These are phyloP conservation scores for Ascoidea rubescens DNA, from an alignment of 805 yeast species.

Conservation along the genomic window DNA sequence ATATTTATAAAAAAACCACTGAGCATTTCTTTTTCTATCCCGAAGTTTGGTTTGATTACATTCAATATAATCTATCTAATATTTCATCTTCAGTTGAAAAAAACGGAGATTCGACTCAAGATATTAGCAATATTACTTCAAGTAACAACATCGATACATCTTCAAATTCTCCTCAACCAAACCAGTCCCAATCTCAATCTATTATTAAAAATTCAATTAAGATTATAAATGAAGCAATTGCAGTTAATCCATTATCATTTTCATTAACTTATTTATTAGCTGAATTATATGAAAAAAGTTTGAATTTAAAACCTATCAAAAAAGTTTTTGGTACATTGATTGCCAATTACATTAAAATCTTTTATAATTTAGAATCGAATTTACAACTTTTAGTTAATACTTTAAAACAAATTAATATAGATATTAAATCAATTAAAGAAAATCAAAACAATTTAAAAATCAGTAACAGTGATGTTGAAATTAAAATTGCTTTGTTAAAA, in stretches of 20 bases:
- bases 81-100: not conserved
- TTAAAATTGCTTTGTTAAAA: constrained; percentile 4
- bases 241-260: constrained; percentile 57
- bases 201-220: constrained; percentile 17
- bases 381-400: not conserved
- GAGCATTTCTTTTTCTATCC: constrained; percentile 50
- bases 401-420: not conserved
- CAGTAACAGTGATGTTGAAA: constrained; percentile 5
- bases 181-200: constrained; percentile 7
- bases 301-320: constrained; percentile 34
- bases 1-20: constrained; percentile 60
- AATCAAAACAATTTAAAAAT: not conserved
- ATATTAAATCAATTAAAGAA: not conserved
- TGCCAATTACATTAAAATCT: constrained; percentile 22
- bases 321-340: constrained; percentile 37
- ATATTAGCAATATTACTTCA: constrained; percentile 13
- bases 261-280: constrained; percentile 53
- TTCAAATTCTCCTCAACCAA: constrained; percentile 12
- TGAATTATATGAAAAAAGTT: constrained; percentile 52
- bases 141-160: constrained; percentile 7
- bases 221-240: constrained; percentile 38
- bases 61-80: constrained; percentile 18
- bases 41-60: constrained; percentile 63
- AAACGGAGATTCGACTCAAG: constrained; percentile 12
- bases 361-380: too few relatives aligned